These are phyloP conservation scores for Colletotrichum sp. DNA, from an alignment of 2,329 filamentous ascomycete genomes.

Conservation along the genomic window DNA sequence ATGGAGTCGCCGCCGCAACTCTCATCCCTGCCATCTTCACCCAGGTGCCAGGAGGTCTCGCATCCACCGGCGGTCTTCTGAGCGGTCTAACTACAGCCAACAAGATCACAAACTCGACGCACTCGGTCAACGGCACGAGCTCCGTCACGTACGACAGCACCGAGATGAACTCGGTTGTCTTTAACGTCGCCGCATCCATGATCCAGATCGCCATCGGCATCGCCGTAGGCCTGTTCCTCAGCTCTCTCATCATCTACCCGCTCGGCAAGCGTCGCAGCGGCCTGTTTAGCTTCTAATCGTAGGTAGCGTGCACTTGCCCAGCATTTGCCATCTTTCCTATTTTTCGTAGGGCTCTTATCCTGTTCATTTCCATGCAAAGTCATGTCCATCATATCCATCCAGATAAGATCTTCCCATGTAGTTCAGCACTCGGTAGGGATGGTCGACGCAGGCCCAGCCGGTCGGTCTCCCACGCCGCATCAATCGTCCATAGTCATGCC, in stretches of 20 bases:
- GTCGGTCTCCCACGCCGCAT: neutral
- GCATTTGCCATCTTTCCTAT: neutral
- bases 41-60: slow-evolving; percentile 53
- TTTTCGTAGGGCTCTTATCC: neutral
- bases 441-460: neutral
- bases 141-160: slow-evolving; percentile 27
- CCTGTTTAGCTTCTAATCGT: slow-evolving; percentile 50
- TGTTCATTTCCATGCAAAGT: neutral
- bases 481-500: neutral
- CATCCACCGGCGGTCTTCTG: slow-evolving; percentile 50
- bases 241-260: slow-evolving; percentile 53
- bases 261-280: slow-evolving; percentile 55
- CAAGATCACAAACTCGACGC: slow-evolving; percentile 42
- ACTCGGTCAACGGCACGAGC: slow-evolving; percentile 38
- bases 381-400: neutral
- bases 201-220: slow-evolving; percentile 59
- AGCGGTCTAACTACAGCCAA: slow-evolving; percentile 51
- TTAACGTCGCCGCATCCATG: slow-evolving; percentile 54
- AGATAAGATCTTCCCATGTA: neutral
- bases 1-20: slow-evolving; percentile 55
- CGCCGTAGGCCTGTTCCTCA: slow-evolving; percentile 55
- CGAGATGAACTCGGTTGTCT: slow-evolving; percentile 41
- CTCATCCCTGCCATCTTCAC: slow-evolving; percentile 55
- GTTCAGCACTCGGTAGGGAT: neutral
- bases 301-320: neutral